Evolutionary conservation across 768 basidiomycete genomes (phyloP).

Genomic region (Tubosaeta sp.): DNA sequence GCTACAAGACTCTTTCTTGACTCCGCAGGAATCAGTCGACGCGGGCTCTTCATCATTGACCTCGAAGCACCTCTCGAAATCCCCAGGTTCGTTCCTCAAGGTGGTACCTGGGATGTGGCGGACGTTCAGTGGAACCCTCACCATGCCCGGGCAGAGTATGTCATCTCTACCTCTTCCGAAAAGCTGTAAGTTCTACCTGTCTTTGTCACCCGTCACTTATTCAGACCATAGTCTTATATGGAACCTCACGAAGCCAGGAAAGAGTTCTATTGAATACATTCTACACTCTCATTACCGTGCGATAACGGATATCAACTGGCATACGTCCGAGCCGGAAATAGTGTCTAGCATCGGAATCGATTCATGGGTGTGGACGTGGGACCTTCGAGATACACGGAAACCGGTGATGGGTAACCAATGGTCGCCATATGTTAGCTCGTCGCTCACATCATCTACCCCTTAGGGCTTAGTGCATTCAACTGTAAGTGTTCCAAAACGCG

Average conservation of each 20-base stretch:
- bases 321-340: constrained; percentile 74
- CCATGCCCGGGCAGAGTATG: constrained; percentile 66
- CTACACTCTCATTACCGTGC: constrained; percentile 90
- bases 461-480: constrained; percentile 58
- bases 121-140: constrained; percentile 95
- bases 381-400: constrained; percentile 65
- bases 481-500: constrained; percentile 28
- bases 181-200: constrained; percentile 59
- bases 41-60: constrained; percentile 94
- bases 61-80: constrained; percentile 81
- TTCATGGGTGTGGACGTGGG: constrained; percentile 95
- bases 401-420: constrained; percentile 57
- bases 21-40: constrained; percentile 44
- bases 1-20: not conserved
- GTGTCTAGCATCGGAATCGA: constrained; percentile 92
- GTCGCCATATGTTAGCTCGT: not conserved
- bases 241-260: constrained; percentile 76
- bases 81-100: constrained; percentile 93
- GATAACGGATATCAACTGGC: constrained; percentile 99
- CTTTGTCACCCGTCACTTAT: not conserved
- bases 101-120: constrained; percentile 93
- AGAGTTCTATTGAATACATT: constrained; percentile 79
- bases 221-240: constrained; percentile 67
- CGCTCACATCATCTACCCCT: not conserved
- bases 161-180: constrained; percentile 85